Evolutionary conservation across 768 basidiomycete species (phyloP), one percentile per base, ranked within the genome.

Genomic region (Coprinellus micaceus): DNA sequence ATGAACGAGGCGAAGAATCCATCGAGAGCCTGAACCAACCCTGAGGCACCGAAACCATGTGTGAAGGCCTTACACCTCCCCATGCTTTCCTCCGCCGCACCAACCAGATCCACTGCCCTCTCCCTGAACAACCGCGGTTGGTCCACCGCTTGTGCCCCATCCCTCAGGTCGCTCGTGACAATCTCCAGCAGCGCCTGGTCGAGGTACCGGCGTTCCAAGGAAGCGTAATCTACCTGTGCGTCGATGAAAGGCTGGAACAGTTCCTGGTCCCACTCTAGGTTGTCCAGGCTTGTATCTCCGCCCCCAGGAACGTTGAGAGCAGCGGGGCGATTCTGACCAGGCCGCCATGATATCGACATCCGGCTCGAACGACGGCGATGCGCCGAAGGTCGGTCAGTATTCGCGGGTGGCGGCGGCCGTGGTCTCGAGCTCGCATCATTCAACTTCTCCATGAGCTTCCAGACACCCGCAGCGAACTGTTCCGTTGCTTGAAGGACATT

Each of bases 181-280:
- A 80, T 78, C 9, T 75, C 71, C n/a, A 74, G 74, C 17, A 91
- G 73, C 1, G 74, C 71, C 46, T 83, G 78, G 25, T 85, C 81
- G 53, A 98, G 72, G 50, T 84, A 78, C 6, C 84, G 81, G 33
- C 81, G 78, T 70, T 99, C 97, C 30, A 97, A 76, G 1, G 78
- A 72, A 0, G 82, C 82, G 69, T 98, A 98, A 54, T 95, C 89
- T 17, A 83, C 76, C 63, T 98, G 96, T 59, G 88, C 88, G 63
- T 95, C 91, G 24, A 96, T 78, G 74, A 98, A 98, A 2, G 96
- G 93, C 66, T 95, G 94, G 67, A 94, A 97, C 15, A 99, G 75
- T 50, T 89, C 86, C 54, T 86, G 87, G 64, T 98, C 94, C 97
- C 97, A 98, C 56, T 87, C 85, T 61, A 81, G 67, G 28, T 69